phyloP scores from a whole-genome alignment of 2,329 filamentous ascomycete genomes.

The Capronia epimyces region DNA sequence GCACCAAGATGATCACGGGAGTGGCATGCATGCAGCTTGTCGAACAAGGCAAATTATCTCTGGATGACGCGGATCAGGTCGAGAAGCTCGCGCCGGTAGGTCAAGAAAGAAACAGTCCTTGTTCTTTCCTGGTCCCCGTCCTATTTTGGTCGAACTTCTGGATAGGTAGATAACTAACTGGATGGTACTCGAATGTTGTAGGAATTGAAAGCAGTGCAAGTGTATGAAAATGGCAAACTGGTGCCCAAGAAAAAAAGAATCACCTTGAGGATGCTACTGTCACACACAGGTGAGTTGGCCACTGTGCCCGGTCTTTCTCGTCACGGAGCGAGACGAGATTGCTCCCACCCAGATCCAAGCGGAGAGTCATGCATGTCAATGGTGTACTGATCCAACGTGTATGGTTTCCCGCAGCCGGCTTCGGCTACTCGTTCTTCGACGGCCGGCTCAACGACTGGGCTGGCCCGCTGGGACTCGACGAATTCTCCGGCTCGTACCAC shows the following conservation, averaged over 20 bases:
- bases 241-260: constrained; percentile 41
- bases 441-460: constrained; percentile 37
- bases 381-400: not conserved
- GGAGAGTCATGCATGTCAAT: too few species aligned
- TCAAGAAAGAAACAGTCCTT: not conserved
- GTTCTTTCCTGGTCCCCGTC: not conserved
- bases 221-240: constrained; percentile 37
- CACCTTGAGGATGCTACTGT: constrained; percentile 48
- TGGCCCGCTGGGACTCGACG: constrained; percentile 50
- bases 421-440: constrained; percentile 48
- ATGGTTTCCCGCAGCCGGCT: constrained; percentile 26
- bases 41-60: constrained; percentile 45
- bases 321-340: not conserved
- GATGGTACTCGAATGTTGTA: not conserved
- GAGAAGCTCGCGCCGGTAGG: constrained; percentile 41
- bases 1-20: constrained; percentile 52
- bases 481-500: constrained; percentile 46
- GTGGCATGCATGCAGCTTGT: constrained; percentile 55
- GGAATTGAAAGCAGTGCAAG: constrained; percentile 46
- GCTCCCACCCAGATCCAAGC: not conserved
- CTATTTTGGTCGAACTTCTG: not conserved
- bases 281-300: constrained; percentile 46
- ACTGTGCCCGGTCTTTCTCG: not conserved
- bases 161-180: not conserved
- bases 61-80: constrained; percentile 47